Evolutionary conservation across 2,329 filamentous ascomycete species (phyloP), one percentile per base, ranked within the genome.

Genomic region (Sclerotinia minor): DNA sequence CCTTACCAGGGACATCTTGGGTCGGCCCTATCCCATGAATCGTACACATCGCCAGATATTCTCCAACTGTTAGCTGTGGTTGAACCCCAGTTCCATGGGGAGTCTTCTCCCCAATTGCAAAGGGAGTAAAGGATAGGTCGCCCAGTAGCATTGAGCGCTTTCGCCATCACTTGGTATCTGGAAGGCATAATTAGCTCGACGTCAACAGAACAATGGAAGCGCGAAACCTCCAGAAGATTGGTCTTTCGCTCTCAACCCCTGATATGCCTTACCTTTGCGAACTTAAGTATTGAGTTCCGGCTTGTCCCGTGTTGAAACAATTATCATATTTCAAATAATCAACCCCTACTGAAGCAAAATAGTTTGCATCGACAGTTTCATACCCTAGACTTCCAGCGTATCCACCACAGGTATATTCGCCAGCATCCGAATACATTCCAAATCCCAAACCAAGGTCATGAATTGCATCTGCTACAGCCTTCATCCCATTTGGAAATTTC

Each of bases 291-390:
- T 70, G 76, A 70, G 74, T 77, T 72, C 83, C 83, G n/a, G 80
- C 81, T 67, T 83, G 80, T 9, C 84, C 84, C 69, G 82, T 78
- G 70, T 85, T 85, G 74, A 80, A 85, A 77, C 84, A 86, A 73
- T 86, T 86, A 75, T 86, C 84, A 71, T 85, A 85, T 73, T 85
- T 84, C 29, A 84, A 73, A 70, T 84, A 84, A 73, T 83, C 81
- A 44, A 85, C 81, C 1, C 81, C 83, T 81, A 83, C 84, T 21
- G 75, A 76, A 0, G 84, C 83, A 73, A 81, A 86, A 0, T 81
- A 79, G 21, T 81, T 75, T 0, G 84, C 84, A 74, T 87, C 84
- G 38, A 82, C 78, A 45, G 80, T 78, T 73, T 85, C 85, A 71
- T 83, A 80, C 6, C 81, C 83, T 52, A 84, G 72, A 52, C 78